Evolutionary conservation across 2,329 filamentous ascomycete genomes (phyloP), one percentile per base, ranked within the genome.

Genomic region (Penicillium sp.): DNA sequence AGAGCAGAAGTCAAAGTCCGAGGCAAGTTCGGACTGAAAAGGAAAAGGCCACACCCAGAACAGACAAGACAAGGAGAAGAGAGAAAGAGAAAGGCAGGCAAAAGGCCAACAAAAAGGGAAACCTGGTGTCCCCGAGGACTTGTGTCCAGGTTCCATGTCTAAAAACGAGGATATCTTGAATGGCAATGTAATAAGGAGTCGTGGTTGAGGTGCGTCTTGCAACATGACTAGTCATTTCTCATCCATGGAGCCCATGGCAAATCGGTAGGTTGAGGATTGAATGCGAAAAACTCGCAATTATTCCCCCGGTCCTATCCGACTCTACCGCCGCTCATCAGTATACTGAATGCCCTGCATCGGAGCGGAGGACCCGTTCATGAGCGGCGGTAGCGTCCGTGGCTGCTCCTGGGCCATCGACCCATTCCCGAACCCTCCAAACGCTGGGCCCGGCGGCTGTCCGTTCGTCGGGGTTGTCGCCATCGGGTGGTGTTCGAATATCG

Each of bases 341-440:
- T 83, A 83, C 66, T 83, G 80, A 44, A 83, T 78, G 17, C 81
- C 81, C 70, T 83, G 81, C 81, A 83, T 83, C 13, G 78, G 75
- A 17, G 78, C 78, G 24, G 73, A 69, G 2, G 77, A 75, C 9
- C 78, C 78, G 67, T 81, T 82, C 70, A 81, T 77, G 17, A 83
- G 70, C 4, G 81, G 81, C 44, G 81, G 81, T 5, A 83, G 69
- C 4, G 81, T 82, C 44, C 81, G 77, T 42, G 80, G 76, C 59
- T 80, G 77, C 38, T 83, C 81, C 22, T 75, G 73, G n/a, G 69
- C 56, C 60, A 76, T 73, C 24, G 73, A 33, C 22, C 72, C 68
- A 45, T 73, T 68, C 30, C 67, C 65, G 61, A 75, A 75, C 19
- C 66, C 71, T 51, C 73, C 38, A 53, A 73, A 76, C 1, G 75